Base-by-base conservation (phyloP, 148 eudicot genomes). In the Mesembryanthemum crystallinum region DNA sequence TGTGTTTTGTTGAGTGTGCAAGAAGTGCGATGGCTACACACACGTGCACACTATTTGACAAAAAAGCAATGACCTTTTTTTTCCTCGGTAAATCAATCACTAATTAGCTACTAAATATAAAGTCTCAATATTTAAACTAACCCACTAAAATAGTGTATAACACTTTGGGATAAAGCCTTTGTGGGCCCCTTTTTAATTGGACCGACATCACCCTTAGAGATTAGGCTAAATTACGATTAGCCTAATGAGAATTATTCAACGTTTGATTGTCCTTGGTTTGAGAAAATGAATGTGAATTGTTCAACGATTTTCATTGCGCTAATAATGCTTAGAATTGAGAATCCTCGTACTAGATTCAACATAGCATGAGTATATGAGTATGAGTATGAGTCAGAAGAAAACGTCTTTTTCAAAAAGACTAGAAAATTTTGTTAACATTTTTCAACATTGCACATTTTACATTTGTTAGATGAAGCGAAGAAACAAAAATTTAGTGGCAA, bases 1-100 rank as follows among this genome's bases (percentile, higher is more conserved):
- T 54, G 21, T 57, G 60, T 57, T 57, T 57, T n/a, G 10, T 21
- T 0, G 30, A 15, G 20, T 35, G 71, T 42, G 52, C 67, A 63
- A 67, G 62, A 79, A 73, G 77, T 68, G 82, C n/a, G 70, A 62
- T 67, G 77, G 69, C 28, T 10, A 45, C 14, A 10, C 77, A 79
- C 82, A 79, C 82, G 77, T 73, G 77, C 82, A 49, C 74, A 68
- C 71, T 14, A 54, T 60, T 66, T 68, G 65, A 72, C 45, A 76
- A 67, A 60, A 65, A 55, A 67, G 64, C 51, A n/a, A 59, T 14
- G 23, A 7, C 15, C 60, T 76, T 28, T 54, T 4, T 55, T 62
- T 45, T 39, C 81, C 73, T 79, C 73, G 81, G 77, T 32, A 66
- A 72, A 42, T 59, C 68, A 69, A 59, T 60, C 79, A 69, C 79